phyloP scores from a whole-genome alignment of 228 moss, liverwort and hornwort species.

The Sphagnum fallax region DNA sequence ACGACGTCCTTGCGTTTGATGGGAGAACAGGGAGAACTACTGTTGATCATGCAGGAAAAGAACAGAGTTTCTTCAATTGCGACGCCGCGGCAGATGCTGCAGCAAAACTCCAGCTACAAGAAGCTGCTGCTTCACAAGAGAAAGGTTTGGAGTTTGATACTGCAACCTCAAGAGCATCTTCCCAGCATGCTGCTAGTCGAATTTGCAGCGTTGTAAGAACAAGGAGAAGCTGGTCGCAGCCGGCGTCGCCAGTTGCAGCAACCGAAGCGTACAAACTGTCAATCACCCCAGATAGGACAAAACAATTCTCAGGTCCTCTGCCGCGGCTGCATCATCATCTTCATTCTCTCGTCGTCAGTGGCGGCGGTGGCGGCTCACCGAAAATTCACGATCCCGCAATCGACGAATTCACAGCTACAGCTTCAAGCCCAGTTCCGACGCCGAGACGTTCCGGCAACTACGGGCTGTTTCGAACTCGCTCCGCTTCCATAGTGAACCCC shows the following conservation, averaged over 20 bases:
- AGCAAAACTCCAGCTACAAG: too few species aligned
- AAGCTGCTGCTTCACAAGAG: neutral
- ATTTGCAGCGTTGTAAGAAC: neutral
- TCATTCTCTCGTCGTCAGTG: too few species aligned
- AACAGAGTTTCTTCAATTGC: neutral
- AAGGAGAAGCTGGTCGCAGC: constrained; percentile 1
- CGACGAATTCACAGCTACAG: neutral
- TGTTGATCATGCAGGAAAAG: neutral
- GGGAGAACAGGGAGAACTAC: too few species aligned
- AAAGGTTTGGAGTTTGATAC: neutral
- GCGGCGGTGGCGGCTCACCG: neutral
- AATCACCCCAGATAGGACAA: neutral
- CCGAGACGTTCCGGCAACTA: constrained; percentile 4
- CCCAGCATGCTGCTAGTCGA: neutral
- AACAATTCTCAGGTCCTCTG: constrained; percentile 4
- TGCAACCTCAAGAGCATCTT: neutral
- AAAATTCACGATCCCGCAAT: too few species aligned
- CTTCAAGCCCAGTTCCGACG: neutral
- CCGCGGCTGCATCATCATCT: neutral
- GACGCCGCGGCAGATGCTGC: neutral
- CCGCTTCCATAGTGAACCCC: neutral
- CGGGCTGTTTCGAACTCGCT: constrained; percentile 6
- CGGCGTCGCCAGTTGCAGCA: constrained; percentile 5
- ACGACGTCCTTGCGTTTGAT: too few species aligned
- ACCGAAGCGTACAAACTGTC: neutral